Conservation (phyloP, 768 basidiomycete species). For the Calocybe gangraenosa region DNA sequence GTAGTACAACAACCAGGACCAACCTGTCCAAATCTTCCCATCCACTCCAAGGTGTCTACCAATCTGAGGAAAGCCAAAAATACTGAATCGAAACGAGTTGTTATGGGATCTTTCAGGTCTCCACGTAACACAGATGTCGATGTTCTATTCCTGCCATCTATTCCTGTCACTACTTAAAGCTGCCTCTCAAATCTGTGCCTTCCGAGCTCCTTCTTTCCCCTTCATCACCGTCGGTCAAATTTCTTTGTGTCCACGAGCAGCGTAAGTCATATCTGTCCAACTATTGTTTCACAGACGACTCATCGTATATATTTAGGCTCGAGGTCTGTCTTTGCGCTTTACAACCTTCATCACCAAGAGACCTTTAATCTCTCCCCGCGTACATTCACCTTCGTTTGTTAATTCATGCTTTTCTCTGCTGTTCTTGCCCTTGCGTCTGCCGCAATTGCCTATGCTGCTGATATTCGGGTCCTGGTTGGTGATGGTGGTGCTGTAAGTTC, state of each 20-base stretch:
- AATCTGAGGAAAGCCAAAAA: background rate
- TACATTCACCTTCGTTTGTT: constrained; percentile 20
- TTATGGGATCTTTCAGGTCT: constrained; percentile 4
- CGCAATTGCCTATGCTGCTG: constrained; percentile 32
- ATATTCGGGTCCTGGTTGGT: constrained; percentile 39
- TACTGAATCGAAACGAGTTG: background rate
- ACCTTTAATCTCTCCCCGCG: constrained; percentile 5
- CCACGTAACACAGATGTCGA: constrained; percentile 9
- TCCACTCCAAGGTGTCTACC: too few relatives aligned
- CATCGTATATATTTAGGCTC: constrained; percentile 26
- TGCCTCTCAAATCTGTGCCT: background rate
- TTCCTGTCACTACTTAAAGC: background rate
- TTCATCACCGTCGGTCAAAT: constrained; percentile 27
- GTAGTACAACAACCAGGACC: too few relatives aligned
- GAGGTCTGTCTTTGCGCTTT: constrained; percentile 20
- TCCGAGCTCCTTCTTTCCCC: constrained; percentile 7
- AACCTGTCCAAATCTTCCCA: too few relatives aligned
- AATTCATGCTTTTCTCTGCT: constrained; percentile 48
- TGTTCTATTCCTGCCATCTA: constrained; percentile 1
- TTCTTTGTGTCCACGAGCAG: constrained; percentile 42
- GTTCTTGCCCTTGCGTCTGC: constrained; percentile 38
- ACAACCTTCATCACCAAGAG: constrained; percentile 9
- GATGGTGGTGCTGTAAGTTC: constrained; percentile 28
- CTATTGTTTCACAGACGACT: background rate
- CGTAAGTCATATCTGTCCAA: constrained; percentile 24